phyloP scores from a whole-genome alignment of 257 asterid genomes.

The Solanum lycopersicoides region DNA sequence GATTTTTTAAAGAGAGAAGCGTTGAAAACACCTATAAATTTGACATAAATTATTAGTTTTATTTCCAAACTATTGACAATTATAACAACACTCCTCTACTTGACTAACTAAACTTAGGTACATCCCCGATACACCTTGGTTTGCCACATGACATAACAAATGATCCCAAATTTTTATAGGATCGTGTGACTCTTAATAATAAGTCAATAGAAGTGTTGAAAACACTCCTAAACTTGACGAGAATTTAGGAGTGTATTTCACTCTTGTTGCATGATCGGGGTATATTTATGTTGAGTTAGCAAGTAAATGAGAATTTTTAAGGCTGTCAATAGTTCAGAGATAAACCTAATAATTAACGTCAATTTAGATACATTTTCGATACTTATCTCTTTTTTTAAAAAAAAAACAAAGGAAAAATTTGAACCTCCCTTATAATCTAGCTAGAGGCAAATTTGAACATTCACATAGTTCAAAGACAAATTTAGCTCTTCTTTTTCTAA shows the following conservation, averaged over 20 bases:
- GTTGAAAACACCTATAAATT: rapidly evolving
- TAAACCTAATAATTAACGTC: no score
- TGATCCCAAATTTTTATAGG: background rate
- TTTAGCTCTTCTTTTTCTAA: background rate
- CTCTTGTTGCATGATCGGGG: background rate
- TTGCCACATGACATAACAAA: background rate
- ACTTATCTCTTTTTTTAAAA: no score
- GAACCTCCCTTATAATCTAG: background rate
- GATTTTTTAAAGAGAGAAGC: background rate
- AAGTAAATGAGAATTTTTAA: background rate
- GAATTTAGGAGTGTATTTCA: background rate
- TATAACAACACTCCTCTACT: background rate
- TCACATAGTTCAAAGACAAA: background rate
- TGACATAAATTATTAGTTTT: rapidly evolving
- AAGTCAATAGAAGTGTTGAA: no score
- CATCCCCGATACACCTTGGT: rapidly evolving
- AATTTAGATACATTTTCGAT: no score
- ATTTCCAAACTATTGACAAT: no score
- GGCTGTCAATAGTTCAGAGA: rapidly evolving
- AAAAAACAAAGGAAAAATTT: background rate
- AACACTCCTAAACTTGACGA: no score
- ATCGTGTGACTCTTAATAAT: background rate
- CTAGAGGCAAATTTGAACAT: background rate
- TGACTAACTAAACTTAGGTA: no score
- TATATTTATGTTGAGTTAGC: background rate